phyloP scores from a whole-genome alignment of 2,329 filamentous ascomycete species.

The Colletotrichum gigasporum region DNA sequence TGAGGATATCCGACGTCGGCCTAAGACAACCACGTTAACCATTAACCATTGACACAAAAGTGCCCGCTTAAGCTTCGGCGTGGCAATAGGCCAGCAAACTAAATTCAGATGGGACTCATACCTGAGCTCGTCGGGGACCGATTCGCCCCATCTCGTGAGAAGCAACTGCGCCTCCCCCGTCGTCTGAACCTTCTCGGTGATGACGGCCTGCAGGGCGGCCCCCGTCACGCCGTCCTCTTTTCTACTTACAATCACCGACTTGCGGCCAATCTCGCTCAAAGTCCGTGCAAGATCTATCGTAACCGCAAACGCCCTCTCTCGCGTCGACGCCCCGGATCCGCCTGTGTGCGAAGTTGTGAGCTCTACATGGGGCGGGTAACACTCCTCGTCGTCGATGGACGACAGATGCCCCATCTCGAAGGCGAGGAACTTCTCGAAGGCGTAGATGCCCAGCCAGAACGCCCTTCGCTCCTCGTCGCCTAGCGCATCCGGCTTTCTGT shows the following conservation, averaged over 20 bases:
- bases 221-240: slow-evolving; percentile 12
- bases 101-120: background rate
- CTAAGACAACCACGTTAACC: background rate
- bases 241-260: slow-evolving; percentile 13
- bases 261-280: slow-evolving; percentile 20
- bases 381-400: slow-evolving; percentile 17
- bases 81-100: too few relatives aligned
- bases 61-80: too few relatives aligned
- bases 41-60: too few relatives aligned
- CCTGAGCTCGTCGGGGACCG: slow-evolving; percentile 23
- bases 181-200: slow-evolving; percentile 21
- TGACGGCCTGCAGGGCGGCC: background rate
- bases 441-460: slow-evolving; percentile 16
- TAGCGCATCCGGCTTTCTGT: background rate
- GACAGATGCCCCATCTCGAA: slow-evolving; percentile 26
- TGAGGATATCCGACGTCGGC: slow-evolving; percentile 22
- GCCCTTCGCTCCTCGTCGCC: slow-evolving; percentile 5
- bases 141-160: slow-evolving; percentile 26
- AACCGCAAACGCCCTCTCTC: background rate
- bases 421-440: slow-evolving; percentile 19
- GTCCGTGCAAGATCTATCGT: slow-evolving; percentile 14
- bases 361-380: slow-evolving; percentile 9
- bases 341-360: background rate
- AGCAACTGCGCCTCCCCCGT: slow-evolving; percentile 20
- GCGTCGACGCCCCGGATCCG: background rate